Conservation (phyloP, 768 basidiomycete genomes). For the Tylopilus balloui region DNA sequence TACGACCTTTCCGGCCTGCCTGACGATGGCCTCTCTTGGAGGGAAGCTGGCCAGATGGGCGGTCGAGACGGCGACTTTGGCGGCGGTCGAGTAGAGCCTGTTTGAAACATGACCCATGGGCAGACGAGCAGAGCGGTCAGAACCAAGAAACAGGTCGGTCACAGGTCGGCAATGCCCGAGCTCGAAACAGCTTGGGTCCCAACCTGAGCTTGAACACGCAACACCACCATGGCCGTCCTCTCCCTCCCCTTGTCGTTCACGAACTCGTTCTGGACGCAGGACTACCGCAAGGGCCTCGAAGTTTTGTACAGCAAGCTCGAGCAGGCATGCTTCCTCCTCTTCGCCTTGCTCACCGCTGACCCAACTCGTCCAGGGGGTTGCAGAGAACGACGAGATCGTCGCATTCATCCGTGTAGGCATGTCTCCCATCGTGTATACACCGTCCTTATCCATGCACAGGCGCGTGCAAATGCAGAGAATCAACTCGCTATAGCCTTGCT, state of each 20-base stretch:
- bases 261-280: constrained; percentile 95
- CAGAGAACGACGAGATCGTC: constrained; percentile 80
- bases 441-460: constrained; percentile 40
- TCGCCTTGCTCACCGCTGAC: constrained; percentile 7
- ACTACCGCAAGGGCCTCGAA: constrained; percentile 81
- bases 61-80: constrained; percentile 50
- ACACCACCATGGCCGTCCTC: constrained; percentile 68
- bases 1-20: constrained; percentile 33
- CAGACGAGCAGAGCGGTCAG: constrained; percentile 6
- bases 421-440: not conserved
- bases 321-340: constrained; percentile 46
- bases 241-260: constrained; percentile 85
- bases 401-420: constrained; percentile 74
- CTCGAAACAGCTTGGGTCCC: not conserved
- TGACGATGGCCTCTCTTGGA: constrained; percentile 48
- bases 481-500: constrained; percentile 58
- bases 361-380: constrained; percentile 54
- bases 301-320: constrained; percentile 72
- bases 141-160: constrained; percentile 25
- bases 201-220: constrained; percentile 11
- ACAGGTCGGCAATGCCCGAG: constrained; percentile 30
- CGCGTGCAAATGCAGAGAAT: constrained; percentile 66
- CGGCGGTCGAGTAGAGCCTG: constrained; percentile 45
- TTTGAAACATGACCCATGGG: constrained; percentile 59
- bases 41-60: constrained; percentile 56